Base-by-base conservation (phyloP, 306 rosid genomes). In the Senna tora region DNA sequence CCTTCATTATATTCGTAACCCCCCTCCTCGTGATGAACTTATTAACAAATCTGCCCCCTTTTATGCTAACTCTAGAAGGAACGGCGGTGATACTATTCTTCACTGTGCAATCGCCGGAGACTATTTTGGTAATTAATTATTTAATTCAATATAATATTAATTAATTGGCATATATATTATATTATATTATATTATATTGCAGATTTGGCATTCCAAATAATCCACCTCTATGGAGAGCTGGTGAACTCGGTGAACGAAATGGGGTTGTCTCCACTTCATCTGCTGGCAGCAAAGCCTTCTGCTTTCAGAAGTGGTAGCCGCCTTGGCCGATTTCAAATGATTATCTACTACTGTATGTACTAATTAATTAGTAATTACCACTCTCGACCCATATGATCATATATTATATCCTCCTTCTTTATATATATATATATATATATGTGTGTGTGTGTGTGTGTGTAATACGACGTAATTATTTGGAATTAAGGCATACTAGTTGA, bases 181-280 rank as follows among this genome's bases (percentile, higher is more conserved):
- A n/a, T n/a, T n/a, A n/a, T n/a, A n/a, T n/a, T n/a, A n/a, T n/a
- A n/a, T n/a, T n/a, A n/a, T n/a, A n/a, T n/a, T n/a, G n/a, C 82
- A 86, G 96, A 87, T 65, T 62, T 90, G 75, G 93, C 91, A 75
- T 79, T 75, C 57, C 88, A 84, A 68, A 90, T 84, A 32, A 86
- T 86, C 25, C 46, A 67, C 9, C 30, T 82, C 10, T 81, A 90
- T 20, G 25, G 1, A 42, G 59, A 66, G 0, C 80, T 87, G 0
- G 87, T 75, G 5, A 65, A 78, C 16, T 42, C 0, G 10, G n/a
- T 68, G 7, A 79, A 90, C 32, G 21, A 47, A 45, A 15, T 6
- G 0, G 93, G 93, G 6, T 8, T n/a, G 5, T n/a, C 77, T 19
- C 89, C 93, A 22, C 93, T 90, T 22, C 93, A 90, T 79, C 7